Percentiles rank a stretch among this genome's conserved stretches.
Evolutionary conservation across 1,139 yeast genomes (phyloP).

Genomic region (Yamadazyma blattariae): DNA sequence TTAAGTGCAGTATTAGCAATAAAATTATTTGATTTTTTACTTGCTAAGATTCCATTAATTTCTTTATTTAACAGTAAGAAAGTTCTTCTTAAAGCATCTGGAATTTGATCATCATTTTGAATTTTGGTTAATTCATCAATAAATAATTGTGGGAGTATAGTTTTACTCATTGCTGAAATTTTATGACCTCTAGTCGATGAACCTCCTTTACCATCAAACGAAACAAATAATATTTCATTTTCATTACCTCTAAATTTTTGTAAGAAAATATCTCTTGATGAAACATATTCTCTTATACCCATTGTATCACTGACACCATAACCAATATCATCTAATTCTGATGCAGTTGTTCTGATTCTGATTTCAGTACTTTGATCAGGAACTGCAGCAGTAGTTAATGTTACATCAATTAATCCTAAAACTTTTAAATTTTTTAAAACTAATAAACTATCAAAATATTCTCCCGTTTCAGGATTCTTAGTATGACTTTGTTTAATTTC

Average conservation of each 20-base stretch:
- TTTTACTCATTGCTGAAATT: constrained; percentile 73
- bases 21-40: constrained; percentile 30
- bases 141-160: constrained; percentile 60
- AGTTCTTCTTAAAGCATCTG: constrained; percentile 73
- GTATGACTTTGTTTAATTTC: constrained; percentile 71
- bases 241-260: constrained; percentile 88
- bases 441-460: constrained; percentile 73
- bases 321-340: constrained; percentile 71
- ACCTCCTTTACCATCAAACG: constrained; percentile 83
- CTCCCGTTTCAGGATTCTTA: constrained; percentile 43
- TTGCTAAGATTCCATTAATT: constrained; percentile 46
- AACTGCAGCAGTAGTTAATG: constrained; percentile 76
- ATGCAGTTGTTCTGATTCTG: constrained; percentile 91
- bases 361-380: constrained; percentile 86
- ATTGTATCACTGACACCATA: constrained; percentile 91
- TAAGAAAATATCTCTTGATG: constrained; percentile 80
- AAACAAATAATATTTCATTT: constrained; percentile 65
- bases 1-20: constrained; percentile 19
- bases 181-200: constrained; percentile 58
- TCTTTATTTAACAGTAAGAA: constrained; percentile 81
- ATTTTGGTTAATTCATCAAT: constrained; percentile 59
- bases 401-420: constrained; percentile 91
- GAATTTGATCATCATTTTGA: constrained; percentile 43
- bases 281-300: constrained; percentile 65
- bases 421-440: constrained; percentile 68